Base-by-base conservation (phyloP, 192 early-diverging fungal species). In the Irineochytrium annulatum region DNA sequence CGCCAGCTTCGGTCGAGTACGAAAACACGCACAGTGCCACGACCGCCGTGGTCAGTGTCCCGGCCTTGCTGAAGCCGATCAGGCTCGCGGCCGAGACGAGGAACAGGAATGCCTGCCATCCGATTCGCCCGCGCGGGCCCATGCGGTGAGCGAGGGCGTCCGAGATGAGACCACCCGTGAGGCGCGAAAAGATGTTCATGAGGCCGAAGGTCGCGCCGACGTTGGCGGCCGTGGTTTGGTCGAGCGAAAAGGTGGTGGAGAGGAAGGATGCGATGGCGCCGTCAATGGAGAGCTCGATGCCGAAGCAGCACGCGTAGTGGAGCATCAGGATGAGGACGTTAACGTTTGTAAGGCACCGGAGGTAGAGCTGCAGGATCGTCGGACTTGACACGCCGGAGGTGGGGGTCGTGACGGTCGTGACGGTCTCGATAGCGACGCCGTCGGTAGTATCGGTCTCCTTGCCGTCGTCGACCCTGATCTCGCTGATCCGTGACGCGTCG, bases 131-230 rank as follows among this genome's bases (percentile, higher is more conserved):
- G 22, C 65, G 72, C 20, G 80, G 45, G 19, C 70, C 71, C 19
- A 56, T 33, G 46, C 60, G 44, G 35, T 33, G 24, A 35, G 62
- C 64, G 32, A 79, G 30, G 52, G 55, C 51, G 49, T 87, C 86
- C 5, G 80, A 77, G 24, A 84, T 16, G 24, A 84, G 51, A 19
- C 86, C 86, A 28, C 86, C 86, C 2, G 75, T 58, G 1, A 78
- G 72, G 31, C 86, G 80, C 20, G 86, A 80, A 52, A 87, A 86
- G 14, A 87, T 13, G 58, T 87, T 87, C 68, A 88, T 70, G 17
- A 87, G 55, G 27, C 86, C 86, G 73, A 87, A 87, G 37, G 83
- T 57, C 26, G 82, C 73, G 20, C 71, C 84, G 8, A 55, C 24
- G 20, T 35, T 16, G 17, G 27, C 17, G 17, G 26, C 30, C 8